Evolutionary conservation across 2,329 filamentous ascomycete genomes (phyloP), one percentile per base, ranked within the genome.

Genomic region (Nemania bipapillata): DNA sequence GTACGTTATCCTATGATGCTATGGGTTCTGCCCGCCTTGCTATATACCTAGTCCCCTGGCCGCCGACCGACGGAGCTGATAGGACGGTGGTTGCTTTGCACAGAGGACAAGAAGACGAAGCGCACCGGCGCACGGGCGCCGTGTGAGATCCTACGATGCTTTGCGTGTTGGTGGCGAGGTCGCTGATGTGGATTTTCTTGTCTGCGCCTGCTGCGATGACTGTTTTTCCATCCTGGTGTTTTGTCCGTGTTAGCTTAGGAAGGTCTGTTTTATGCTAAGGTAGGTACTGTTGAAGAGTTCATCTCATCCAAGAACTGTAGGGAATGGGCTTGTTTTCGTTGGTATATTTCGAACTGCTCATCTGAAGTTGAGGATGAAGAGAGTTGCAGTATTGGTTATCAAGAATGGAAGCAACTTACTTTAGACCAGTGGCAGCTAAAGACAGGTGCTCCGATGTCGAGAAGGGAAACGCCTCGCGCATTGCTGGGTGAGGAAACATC

Each of bases 71-170:
- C 30, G 3, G 24, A 17, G 24, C 12, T 28, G 17, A n/a, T n/a
- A 50, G 2, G 24, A 15, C 22, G 24, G 26, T 49, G 20, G n/a
- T 3, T 52, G 20, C 26, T 3, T 52, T 15, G 50, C 0, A 17
- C 52, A 84, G 85, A 88, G 65, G 85, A 87, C 22, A 90, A 88
- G 75, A 89, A 87, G 63, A 80, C 74, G 68, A 78, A 80, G 64
- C 79, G 78, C 28, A 78, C 77, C 42, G 70, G 57, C 78, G 77
- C 32, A 81, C 72, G 28, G 80, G 76, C 2, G 72, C 74, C 15
- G 72, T 72, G 71, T 81, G 80, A 7, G 72, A 67, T 47, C 74
- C 74, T 24, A 80, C 59, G 15, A 72, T 66, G 22, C 66, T 63
- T 24, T 76, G 74, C 59, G 77, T 71, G 56, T 73, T 74, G 26